phyloP scores from a whole-genome alignment of 75 land plant genomes.

The Sequoiadendron giganteum region DNA sequence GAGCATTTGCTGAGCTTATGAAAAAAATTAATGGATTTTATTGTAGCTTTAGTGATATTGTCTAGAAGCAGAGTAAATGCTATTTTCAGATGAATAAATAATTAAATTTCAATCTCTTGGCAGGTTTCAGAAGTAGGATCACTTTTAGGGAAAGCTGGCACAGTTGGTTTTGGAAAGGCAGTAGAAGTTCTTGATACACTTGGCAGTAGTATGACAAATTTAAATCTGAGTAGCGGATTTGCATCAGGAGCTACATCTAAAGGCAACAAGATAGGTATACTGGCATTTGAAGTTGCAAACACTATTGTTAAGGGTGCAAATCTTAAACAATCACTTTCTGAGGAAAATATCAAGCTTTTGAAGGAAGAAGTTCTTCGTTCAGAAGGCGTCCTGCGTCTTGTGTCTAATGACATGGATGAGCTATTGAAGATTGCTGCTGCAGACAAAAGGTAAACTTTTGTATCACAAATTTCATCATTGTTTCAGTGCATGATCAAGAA shows the following conservation, averaged over 20 bases:
- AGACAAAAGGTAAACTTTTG: conserved; percentile 76
- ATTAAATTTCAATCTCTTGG: background rate
- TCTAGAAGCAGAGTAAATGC: background rate
- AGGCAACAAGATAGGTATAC: conserved; percentile 72
- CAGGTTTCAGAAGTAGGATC: conserved; percentile 69
- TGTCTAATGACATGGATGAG: conserved; percentile 67
- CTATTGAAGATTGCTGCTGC: conserved; percentile 84
- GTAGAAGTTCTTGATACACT: conserved; percentile 84
- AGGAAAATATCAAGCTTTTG: conserved; percentile 67
- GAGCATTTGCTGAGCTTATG: background rate
- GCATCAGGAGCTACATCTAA: conserved; percentile 54
- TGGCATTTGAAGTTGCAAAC: conserved; percentile 98
- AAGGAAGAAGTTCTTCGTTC: conserved; percentile 70
- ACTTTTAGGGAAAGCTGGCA: conserved; percentile 72
- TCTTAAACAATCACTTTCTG: conserved; percentile 72
- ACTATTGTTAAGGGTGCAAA: conserved; percentile 85
- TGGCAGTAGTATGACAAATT: conserved; percentile 82
- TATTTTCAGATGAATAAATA: background rate
- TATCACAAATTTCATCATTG: background rate
- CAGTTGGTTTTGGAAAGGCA: conserved; percentile 66
- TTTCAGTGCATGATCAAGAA: background rate
- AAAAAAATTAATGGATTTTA: background rate
- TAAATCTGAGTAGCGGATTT: conserved; percentile 60
- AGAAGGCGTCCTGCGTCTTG: conserved; percentile 74
- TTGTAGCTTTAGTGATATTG: background rate